Evolutionary conservation across 257 asterid genomes (phyloP).

Genomic region (Ajuga chamaepitys): DNA sequence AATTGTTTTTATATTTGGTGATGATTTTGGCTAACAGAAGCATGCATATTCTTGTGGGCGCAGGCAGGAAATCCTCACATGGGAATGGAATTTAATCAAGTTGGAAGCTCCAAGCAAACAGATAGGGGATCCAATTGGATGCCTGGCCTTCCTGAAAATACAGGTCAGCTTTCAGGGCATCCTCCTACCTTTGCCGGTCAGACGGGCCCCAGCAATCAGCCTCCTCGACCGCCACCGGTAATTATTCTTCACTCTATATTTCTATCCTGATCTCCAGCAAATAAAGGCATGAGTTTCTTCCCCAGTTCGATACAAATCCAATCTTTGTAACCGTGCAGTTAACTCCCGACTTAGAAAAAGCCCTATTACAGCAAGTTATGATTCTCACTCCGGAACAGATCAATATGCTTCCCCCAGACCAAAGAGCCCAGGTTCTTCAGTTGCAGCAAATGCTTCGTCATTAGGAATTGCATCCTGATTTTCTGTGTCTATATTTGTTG

Average conservation of each 20-base stretch:
- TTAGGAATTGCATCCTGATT: slow-evolving; percentile 15
- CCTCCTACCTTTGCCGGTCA: slow-evolving; percentile 51
- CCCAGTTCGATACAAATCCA: neutral
- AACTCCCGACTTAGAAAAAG: slow-evolving; percentile 82
- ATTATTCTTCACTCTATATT: slow-evolving; percentile 1
- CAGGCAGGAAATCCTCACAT: slow-evolving; percentile 65
- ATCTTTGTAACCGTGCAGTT: slow-evolving; percentile 41
- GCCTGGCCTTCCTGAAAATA: slow-evolving; percentile 48
- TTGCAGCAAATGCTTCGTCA: slow-evolving; percentile 90
- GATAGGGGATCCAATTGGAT: slow-evolving; percentile 62
- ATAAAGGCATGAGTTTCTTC: neutral
- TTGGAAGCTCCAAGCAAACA: slow-evolving; percentile 59
- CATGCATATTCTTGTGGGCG: slow-evolving; percentile 18
- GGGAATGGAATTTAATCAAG: slow-evolving; percentile 73
- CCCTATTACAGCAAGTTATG: slow-evolving; percentile 86
- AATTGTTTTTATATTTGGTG: neutral
- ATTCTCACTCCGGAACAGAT: slow-evolving; percentile 91
- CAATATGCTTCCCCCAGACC: slow-evolving; percentile 75
- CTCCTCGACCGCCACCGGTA: slow-evolving; percentile 56
- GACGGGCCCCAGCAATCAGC: slow-evolving; percentile 64
- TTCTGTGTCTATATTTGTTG: neutral
- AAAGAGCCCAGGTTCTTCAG: slow-evolving; percentile 84
- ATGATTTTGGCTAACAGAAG: slow-evolving; percentile 8
- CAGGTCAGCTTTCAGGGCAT: slow-evolving; percentile 53
- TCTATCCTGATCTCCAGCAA: neutral